Evolutionary conservation across 2,329 filamentous ascomycete species (phyloP).

Genomic region (Pochonia chlamydosporia): DNA sequence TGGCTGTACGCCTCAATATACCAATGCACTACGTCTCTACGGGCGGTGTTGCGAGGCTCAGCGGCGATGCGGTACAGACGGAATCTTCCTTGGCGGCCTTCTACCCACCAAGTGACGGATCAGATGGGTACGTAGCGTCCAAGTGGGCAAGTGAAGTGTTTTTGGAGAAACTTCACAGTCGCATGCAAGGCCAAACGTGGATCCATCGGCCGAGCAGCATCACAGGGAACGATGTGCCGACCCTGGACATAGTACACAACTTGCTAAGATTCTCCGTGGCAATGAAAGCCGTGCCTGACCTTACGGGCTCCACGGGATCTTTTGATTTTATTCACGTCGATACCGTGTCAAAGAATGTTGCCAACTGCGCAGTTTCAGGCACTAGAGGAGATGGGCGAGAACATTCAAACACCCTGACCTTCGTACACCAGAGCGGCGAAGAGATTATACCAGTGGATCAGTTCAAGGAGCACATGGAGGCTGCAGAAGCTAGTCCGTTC

Average conservation of each 20-base stretch:
- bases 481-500: neutral
- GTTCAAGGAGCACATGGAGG: neutral
- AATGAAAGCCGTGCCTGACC: neutral
- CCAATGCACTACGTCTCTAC: constrained; percentile 31
- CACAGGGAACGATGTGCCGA: neutral
- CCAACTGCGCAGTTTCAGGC: neutral
- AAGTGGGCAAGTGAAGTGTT: constrained; percentile 27
- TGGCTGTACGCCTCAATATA: constrained; percentile 17
- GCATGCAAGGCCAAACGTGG: constrained; percentile 3
- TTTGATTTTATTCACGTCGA: neutral
- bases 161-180: constrained; percentile 16
- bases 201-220: constrained; percentile 8
- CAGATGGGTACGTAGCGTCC: constrained; percentile 23
- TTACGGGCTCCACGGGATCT: neutral
- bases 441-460: neutral
- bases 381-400: too few species aligned
- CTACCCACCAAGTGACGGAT: constrained; percentile 11
- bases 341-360: neutral
- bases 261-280: neutral
- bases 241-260: neutral
- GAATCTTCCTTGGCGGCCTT: neutral
- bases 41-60: neutral
- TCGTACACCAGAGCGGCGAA: neutral
- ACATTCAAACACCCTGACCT: neutral
- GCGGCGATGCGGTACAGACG: neutral